phyloP scores from a whole-genome alignment of 116 monocot genomes.

The Iris pallida region DNA sequence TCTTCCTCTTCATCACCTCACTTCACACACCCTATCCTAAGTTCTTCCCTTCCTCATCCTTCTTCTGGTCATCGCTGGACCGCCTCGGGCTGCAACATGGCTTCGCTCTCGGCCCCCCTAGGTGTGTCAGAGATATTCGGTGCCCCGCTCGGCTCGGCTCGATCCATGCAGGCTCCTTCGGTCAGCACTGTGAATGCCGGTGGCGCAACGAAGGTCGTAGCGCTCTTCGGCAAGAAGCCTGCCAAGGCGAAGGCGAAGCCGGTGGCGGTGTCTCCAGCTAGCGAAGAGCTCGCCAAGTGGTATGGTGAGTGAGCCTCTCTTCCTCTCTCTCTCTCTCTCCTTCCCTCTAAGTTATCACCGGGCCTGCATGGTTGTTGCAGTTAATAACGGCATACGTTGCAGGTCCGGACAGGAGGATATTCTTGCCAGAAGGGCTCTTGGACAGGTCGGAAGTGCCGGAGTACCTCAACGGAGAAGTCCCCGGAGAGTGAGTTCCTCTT shows the following conservation, averaged over 20 bases:
- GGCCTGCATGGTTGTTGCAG: too few relatives aligned
- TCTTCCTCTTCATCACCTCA: not conserved
- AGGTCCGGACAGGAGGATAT: slow-evolving; percentile 89
- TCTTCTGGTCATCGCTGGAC: not conserved
- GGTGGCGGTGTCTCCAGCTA: slow-evolving; percentile 13
- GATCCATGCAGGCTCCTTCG: slow-evolving; percentile 15
- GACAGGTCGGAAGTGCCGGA: slow-evolving; percentile 80
- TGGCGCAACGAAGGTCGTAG: slow-evolving; percentile 35
- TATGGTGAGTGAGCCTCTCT: slow-evolving; percentile 46
- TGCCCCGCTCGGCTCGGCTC: slow-evolving; percentile 25
- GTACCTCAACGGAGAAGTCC: slow-evolving; percentile 92
- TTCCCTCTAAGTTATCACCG: too few relatives aligned
- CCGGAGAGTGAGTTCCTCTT: slow-evolving; percentile 76
- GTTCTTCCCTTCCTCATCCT: not conserved
- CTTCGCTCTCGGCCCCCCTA: slow-evolving; percentile 34
- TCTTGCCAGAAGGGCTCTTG: slow-evolving; percentile 78
- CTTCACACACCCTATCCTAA: slow-evolving; percentile 10
- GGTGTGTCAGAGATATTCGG: slow-evolving; percentile 70
- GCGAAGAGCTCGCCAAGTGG: slow-evolving; percentile 95
- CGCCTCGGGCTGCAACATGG: slow-evolving; percentile 25
- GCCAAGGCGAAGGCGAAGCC: slow-evolving; percentile 36
- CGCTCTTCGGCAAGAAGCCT: slow-evolving; percentile 63
- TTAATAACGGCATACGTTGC: not conserved
- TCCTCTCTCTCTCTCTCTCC: too few relatives aligned
- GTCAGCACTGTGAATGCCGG: slow-evolving; percentile 5